Conservation (phyloP, 2,329 filamentous ascomycete species). For the Ramularia endophylla region DNA sequence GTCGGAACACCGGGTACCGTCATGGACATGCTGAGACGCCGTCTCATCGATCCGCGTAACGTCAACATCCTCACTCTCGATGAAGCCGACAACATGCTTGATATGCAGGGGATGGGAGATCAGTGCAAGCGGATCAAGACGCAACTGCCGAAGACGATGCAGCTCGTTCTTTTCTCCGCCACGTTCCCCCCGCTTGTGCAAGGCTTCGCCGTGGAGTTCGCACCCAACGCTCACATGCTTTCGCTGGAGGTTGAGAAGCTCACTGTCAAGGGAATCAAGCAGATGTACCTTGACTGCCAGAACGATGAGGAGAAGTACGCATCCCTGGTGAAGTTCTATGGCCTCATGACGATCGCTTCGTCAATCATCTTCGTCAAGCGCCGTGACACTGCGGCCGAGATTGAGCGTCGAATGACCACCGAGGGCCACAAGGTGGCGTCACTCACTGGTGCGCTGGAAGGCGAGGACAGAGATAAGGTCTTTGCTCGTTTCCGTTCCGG, state of each 20-base stretch:
- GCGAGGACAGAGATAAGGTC: constrained; percentile 71
- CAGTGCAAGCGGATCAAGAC: constrained; percentile 86
- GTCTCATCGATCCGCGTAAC: constrained; percentile 63
- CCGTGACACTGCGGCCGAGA: constrained; percentile 76
- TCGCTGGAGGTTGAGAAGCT: constrained; percentile 85
- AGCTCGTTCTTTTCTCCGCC: constrained; percentile 91
- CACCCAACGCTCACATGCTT: constrained; percentile 78
- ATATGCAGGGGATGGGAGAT: constrained; percentile 89
- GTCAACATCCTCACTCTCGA: constrained; percentile 85
- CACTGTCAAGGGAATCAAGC: constrained; percentile 94
- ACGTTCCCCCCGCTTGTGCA: constrained; percentile 86
- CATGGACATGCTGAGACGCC: constrained; percentile 74
- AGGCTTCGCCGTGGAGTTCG: constrained; percentile 75
- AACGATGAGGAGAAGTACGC: constrained; percentile 78
- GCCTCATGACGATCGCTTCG: constrained; percentile 90
- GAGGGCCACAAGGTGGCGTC: constrained; percentile 92
- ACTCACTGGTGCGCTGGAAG: constrained; percentile 83
- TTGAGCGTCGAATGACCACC: constrained; percentile 75
- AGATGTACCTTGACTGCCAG: constrained; percentile 94
- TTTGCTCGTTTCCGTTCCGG: constrained; percentile 83
- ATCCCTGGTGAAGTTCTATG: constrained; percentile 86
- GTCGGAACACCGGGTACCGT: constrained; percentile 94
- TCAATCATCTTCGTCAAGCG: constrained; percentile 99
- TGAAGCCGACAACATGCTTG: constrained; percentile 98
- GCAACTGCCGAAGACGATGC: constrained; percentile 66